A percentile compares a stretch with the other conserved stretches of the same genome.
phyloP scores from a whole-genome alignment of 169 alveolate species.

The Eimeria praecox region DNA sequence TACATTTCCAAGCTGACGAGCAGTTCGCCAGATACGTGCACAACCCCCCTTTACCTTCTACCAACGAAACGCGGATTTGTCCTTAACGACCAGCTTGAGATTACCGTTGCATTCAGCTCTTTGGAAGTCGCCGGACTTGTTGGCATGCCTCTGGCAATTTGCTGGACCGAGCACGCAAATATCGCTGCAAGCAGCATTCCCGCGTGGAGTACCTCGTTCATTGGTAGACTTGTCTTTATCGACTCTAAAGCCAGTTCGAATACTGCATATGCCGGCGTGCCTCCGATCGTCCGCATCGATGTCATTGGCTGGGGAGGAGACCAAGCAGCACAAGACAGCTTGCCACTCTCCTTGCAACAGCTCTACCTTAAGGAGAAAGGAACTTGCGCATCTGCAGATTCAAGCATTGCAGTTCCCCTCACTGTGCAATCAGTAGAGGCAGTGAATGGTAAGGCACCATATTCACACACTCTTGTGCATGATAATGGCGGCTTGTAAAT shows the following conservation, averaged over 20 bases:
- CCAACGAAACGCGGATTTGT: background rate
- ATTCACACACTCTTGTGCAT: background rate
- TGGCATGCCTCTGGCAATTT: conserved; percentile 31
- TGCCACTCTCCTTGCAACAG: conserved; percentile 32
- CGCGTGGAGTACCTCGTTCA: conserved; percentile 14
- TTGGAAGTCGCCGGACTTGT: conserved; percentile 27
- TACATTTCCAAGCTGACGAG: conserved; percentile 23
- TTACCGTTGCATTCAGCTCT: background rate
- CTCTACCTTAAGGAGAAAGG: conserved; percentile 26
- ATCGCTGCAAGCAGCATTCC: background rate
- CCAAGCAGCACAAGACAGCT: background rate
- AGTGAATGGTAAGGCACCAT: conserved; percentile 14
- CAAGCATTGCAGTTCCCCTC: background rate
- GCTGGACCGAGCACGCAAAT: conserved; percentile 24
- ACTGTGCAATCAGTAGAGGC: conserved; percentile 3
- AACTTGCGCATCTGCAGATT: background rate
- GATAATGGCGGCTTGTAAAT: background rate
- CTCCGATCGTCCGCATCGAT: background rate
- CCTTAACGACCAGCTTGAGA: background rate
- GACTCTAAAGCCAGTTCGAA: background rate
- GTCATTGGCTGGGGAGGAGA: background rate
- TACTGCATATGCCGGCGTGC: background rate
- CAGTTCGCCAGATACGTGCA: background rate
- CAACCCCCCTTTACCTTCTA: background rate
- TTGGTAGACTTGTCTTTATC: conserved; percentile 18